A percentile compares a stretch with the other conserved stretches of the same genome.
phyloP scores from a whole-genome alignment of 495 filamentous ascomycete species.

The Ramalina peruviana region DNA sequence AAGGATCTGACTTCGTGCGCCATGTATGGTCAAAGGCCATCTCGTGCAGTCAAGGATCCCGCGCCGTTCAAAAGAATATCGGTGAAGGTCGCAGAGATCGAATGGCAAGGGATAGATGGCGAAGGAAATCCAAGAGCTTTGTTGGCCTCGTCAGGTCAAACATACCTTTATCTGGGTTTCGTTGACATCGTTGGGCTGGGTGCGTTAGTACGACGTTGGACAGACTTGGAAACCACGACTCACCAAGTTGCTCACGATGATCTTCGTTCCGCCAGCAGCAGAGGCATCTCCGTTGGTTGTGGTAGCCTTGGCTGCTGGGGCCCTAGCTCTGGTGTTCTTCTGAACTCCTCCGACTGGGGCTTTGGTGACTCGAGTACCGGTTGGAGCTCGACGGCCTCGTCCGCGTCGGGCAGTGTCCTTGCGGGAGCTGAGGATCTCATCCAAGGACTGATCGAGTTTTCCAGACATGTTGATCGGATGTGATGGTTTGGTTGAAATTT shows the following conservation, averaged over 20 bases:
- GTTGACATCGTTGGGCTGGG: constrained; percentile 81
- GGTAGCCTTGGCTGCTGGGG: constrained; percentile 44
- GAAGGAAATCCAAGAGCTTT: constrained; percentile 36
- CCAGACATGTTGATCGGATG: constrained; percentile 52
- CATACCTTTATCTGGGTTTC: constrained; percentile 99
- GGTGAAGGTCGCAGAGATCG: constrained; percentile 18
- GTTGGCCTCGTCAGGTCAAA: constrained; percentile 49
- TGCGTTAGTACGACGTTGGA: constrained; percentile 34
- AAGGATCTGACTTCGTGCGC: neutral
- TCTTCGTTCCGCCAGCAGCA: constrained; percentile 65
- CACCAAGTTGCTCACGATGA: constrained; percentile 96
- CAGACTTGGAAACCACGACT: constrained; percentile 23
- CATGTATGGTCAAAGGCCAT: constrained; percentile 1
- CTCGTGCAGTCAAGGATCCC: constrained; percentile 9
- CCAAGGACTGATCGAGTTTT: constrained; percentile 90
- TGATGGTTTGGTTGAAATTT: constrained; percentile 12
- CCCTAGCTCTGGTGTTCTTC: constrained; percentile 57
- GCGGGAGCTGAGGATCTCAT: constrained; percentile 80
- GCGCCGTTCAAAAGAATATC: constrained; percentile 15
- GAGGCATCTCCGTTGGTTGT: constrained; percentile 45
- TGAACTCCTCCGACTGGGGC: constrained; percentile 74
- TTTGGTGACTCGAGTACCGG: constrained; percentile 26
- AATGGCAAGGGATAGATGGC: constrained; percentile 34
- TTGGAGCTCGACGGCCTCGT: constrained; percentile 36
- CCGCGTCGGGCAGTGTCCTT: constrained; percentile 42